Evolutionary conservation across 129 eudicot species (phyloP), one percentile per base, ranked within the genome.

Genomic region (sunflower (Helianthus annuus)): DNA sequence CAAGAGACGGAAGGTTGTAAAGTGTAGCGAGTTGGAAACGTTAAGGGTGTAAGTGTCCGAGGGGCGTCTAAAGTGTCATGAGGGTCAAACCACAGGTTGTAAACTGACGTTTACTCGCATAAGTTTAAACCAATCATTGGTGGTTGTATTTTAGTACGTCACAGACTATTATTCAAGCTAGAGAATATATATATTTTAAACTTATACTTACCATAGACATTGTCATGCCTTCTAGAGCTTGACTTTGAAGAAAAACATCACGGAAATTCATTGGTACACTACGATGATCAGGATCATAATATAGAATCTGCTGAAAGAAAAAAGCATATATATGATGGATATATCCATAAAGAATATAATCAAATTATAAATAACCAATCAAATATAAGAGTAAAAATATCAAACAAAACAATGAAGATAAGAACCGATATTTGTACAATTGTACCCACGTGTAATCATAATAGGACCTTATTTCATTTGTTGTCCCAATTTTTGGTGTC

Each of bases 171-270:
- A 60, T 27, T 48, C 22, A 48, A 15, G 16, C 65, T 61, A 77
- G 45, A 49, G 57, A 77, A 60, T 60, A 12, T 32, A 38, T 15
- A 69, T 19, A 0, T 15, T 69, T 59, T 49, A 44, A 27, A 63
- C 14, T 34, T 40, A 46, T 67, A 82, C 91, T 79, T 87, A 87
- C 98, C 96, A 87, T 76, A 49, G 97, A 89, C 80, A 93, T 77
- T 11, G 89, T 85, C 73, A 93, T 83, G 78, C 97, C 97, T 84
- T 93, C 98, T 48, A 93, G 98, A 70, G 98, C 98, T 81, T 85
- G 87, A 79, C 98, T 93, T 54, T 63, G 83, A 65, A 93, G 95
- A 74, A 93, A 93, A 55, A 90, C 92, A 81, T 93, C 97, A 38
- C 83, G 87, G 69, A 93, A 93, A 75, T 80, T 82, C 86, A 87